phyloP scores from a whole-genome alignment of 768 basidiomycete genomes.

The Suillus discolor region DNA sequence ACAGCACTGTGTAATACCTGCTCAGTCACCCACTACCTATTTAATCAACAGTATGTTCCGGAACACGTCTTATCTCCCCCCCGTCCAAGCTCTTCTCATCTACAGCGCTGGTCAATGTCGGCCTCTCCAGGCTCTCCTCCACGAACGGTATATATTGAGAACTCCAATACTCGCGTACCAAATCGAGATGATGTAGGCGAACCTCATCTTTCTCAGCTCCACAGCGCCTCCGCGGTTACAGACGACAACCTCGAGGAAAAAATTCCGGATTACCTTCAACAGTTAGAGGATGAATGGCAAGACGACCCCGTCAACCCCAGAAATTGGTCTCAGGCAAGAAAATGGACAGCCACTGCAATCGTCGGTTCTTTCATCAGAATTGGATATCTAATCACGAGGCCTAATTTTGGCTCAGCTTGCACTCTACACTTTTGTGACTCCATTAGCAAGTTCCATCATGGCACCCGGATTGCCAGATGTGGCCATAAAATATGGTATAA shows the following conservation, averaged over 20 bases:
- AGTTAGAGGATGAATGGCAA: conserved; percentile 41
- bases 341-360: not conserved
- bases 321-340: not conserved
- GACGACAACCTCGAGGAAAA: not conserved
- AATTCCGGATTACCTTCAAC: not conserved
- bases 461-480: not conserved
- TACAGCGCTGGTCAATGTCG: not conserved
- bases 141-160: not conserved
- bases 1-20: not conserved
- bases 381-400: not conserved
- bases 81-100: not conserved
- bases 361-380: conserved; percentile 40
- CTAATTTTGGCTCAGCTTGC: not conserved
- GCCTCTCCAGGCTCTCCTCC: not conserved
- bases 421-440: not conserved
- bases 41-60: not conserved
- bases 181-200: not conserved
- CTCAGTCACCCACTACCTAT: not conserved
- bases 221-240: not conserved
- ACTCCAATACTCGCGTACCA: not conserved
- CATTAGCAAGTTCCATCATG: conserved; percentile 3
- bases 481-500: not conserved
- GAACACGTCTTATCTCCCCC: not conserved
- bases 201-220: not conserved
- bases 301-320: conserved; percentile 43